phyloP scores from a whole-genome alignment of 2,329 filamentous ascomycete species.

The Fusarium praegraminearum region DNA sequence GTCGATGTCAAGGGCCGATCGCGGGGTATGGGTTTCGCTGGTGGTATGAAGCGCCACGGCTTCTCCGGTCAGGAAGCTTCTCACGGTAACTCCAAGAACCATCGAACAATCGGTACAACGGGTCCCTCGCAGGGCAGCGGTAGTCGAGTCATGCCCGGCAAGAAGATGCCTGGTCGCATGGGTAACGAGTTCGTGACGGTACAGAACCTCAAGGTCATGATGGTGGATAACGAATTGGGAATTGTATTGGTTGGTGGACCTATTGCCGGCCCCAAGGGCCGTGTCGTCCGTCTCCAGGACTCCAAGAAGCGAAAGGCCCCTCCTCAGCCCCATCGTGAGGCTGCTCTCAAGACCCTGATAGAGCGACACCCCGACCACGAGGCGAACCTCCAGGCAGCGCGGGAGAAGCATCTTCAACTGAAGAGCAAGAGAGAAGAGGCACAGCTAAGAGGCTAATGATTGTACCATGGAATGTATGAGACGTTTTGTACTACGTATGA shows the following conservation, averaged over 20 bases:
- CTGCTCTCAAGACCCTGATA: conserved; percentile 57
- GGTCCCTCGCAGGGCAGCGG: conserved; percentile 93
- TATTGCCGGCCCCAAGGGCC: conserved; percentile 89
- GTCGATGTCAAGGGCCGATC: conserved; percentile 85
- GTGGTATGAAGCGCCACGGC: conserved; percentile 97
- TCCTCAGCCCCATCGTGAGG: conserved; percentile 61
- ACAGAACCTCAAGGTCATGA: conserved; percentile 90
- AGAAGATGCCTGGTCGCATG: conserved; percentile 98
- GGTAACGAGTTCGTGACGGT: conserved; percentile 88
- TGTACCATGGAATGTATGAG: conserved; percentile 46
- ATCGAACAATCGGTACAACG: conserved; percentile 90
- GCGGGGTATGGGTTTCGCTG: conserved; percentile 92
- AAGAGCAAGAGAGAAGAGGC: conserved; percentile 60
- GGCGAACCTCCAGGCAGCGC: conserved; percentile 61
- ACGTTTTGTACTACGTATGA: conserved; percentile 44
- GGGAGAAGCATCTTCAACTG: conserved; percentile 64
- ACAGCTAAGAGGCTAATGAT: conserved; percentile 33
- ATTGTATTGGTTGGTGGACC: conserved; percentile 89
- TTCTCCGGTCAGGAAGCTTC: conserved; percentile 89
- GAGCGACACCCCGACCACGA: conserved; percentile 63
- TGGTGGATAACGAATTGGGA: conserved; percentile 87
- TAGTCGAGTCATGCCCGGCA: conserved; percentile 91
- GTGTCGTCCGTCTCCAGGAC: conserved; percentile 87
- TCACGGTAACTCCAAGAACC: conserved; percentile 95
- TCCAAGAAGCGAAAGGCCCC: conserved; percentile 83